Evolutionary conservation across 306 rosid genomes (phyloP), one percentile per base, ranked within the genome.

Genomic region (Dryas drummondii): DNA sequence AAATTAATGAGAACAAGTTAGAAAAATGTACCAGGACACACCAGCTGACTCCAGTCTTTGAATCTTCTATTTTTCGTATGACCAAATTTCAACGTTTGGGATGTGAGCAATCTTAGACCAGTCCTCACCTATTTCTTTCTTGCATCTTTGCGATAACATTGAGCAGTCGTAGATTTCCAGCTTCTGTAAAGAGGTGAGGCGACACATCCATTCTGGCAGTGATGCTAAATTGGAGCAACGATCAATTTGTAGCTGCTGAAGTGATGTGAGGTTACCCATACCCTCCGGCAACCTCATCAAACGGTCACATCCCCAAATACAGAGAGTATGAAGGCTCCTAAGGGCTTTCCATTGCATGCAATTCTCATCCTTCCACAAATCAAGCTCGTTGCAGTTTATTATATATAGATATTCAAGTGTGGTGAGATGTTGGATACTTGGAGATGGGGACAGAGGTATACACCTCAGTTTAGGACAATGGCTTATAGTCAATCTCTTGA

Each of bases 91-190:
- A 7, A 13, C 4, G 4, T 27, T 0, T 37, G 26, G 37, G 40
- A 77, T 51, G 26, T 17, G 54, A 12, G 64, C 54, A 58, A 77
- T 61, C 44, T 61, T 78, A 4, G 59, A n/a, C 81, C 81, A 78
- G 40, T 78, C 76, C 45, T 73, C 71, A 7, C 76, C 81, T 5
- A n/a, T 60, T n/a, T 42, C 57, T 49, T 59, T 16, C 45, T 22
- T 16, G 64, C 71, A 78, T 46, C 81, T 78, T 16, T 27, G 16
- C 5, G 4, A 1, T 11, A 78, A 51, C 0, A 2, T n/a, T 11
- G 65, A 44, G 46, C 81, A 70, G 0, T 0, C 5, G 0, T 22
- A n/a, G n/a, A 78, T 62, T 8, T 0, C 22, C 64, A 78, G 6
- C 0, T 1, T 13, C 6, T 47, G 2, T 11, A 70, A 63, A 46